Percentiles rank a stretch among this genome's conserved stretches.
Evolutionary conservation across 2,329 filamentous ascomycete species (phyloP).

Genomic region (Penicillium oxalicum): DNA sequence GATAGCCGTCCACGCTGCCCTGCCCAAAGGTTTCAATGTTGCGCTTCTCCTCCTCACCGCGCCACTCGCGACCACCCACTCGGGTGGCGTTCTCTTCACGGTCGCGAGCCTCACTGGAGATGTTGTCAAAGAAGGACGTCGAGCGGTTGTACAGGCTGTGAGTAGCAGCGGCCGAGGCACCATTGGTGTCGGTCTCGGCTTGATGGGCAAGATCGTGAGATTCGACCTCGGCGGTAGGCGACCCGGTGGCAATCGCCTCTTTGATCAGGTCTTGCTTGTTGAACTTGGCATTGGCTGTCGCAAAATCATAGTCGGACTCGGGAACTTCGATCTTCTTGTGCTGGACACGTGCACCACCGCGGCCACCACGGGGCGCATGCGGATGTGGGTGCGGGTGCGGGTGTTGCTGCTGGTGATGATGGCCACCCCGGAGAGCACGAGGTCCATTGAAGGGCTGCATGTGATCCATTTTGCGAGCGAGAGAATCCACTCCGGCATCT

Average conservation of each 20-base stretch:
- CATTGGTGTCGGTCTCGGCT: constrained; percentile 27
- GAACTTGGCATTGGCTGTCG: constrained; percentile 77
- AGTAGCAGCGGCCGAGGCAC: constrained; percentile 25
- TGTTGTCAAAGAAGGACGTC: constrained; percentile 95
- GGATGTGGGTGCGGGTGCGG: constrained; percentile 9
- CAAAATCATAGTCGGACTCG: constrained; percentile 87
- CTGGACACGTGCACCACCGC: constrained; percentile 42
- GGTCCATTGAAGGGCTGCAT: constrained; percentile 39
- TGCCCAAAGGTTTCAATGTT: constrained; percentile 98
- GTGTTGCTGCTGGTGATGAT: constrained; percentile 28
- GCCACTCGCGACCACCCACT: constrained; percentile 78
- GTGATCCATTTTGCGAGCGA: constrained; percentile 43
- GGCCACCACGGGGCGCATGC: constrained; percentile 39
- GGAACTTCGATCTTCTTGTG: constrained; percentile 78
- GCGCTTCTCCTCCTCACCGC: constrained; percentile 85
- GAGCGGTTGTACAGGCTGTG: constrained; percentile 73
- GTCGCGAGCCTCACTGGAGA: constrained; percentile 88
- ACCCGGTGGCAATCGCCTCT: constrained; percentile 75
- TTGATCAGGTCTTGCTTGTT: constrained; percentile 83
- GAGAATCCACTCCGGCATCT: constrained; percentile 35
- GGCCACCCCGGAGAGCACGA: constrained; percentile 34
- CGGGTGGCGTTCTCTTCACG: constrained; percentile 66
- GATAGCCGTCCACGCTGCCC: constrained; percentile 85
- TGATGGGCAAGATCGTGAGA: constrained; percentile 45
- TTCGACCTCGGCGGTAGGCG: constrained; percentile 53